These are phyloP conservation scores for Thymus mandschuricus DNA, from an alignment of 257 asterid species.

Conservation along the genomic window DNA sequence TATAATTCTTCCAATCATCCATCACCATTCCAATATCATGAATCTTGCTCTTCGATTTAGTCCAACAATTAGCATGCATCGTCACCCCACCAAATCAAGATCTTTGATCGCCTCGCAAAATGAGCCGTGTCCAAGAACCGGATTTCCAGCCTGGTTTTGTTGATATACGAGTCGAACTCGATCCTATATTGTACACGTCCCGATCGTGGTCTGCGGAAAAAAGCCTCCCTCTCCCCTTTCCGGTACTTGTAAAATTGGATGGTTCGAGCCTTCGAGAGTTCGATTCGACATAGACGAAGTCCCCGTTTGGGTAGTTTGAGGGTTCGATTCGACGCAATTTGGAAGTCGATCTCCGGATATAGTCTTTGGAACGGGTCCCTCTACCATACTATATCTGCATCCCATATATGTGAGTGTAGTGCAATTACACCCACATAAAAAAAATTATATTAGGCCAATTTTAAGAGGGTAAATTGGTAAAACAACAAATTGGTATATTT, in stretches of 20 bases:
- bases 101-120: constrained; percentile 47
- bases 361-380: constrained; percentile 53
- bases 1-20: constrained; percentile 52
- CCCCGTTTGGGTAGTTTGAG: constrained; percentile 49
- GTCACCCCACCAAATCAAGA: constrained; percentile 43
- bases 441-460: no score
- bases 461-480: no score
- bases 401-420: constrained; percentile 28
- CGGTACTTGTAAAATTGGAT: constrained; percentile 51
- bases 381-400: constrained; percentile 61
- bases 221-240: constrained; percentile 26
- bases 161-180: constrained; percentile 34
- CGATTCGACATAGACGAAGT: constrained; percentile 48
- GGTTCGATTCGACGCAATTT: constrained; percentile 45
- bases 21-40: constrained; percentile 47
- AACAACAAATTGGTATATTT: neutral
- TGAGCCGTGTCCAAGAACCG: constrained; percentile 47
- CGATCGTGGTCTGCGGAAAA: constrained; percentile 54
- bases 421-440: neutral
- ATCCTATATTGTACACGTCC: constrained; percentile 40
- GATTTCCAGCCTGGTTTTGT: constrained; percentile 33
- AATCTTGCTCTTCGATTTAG: constrained; percentile 42
- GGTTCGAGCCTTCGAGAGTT: constrained; percentile 42
- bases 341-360: constrained; percentile 44
- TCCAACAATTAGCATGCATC: constrained; percentile 63